phyloP scores from a whole-genome alignment of 805 yeast genomes.

The Sporopachydermia lactativora region DNA sequence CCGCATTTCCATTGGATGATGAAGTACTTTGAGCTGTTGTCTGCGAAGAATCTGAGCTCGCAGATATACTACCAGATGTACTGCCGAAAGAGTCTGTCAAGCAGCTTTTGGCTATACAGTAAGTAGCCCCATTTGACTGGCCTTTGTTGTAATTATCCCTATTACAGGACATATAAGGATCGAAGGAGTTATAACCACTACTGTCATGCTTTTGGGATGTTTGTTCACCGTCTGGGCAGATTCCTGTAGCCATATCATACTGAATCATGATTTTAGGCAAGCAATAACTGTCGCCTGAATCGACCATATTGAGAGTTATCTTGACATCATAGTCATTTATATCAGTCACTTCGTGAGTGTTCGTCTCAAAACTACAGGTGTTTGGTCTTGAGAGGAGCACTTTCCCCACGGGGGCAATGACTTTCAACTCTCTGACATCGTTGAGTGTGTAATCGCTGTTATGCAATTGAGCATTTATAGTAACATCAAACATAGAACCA shows the following conservation, averaged over 20 bases:
- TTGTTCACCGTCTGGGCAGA: background rate
- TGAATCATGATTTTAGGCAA: background rate
- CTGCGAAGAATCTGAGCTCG: too few species aligned
- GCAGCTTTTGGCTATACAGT: background rate
- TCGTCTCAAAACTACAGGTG: background rate
- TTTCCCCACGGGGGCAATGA: background rate
- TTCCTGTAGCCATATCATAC: background rate
- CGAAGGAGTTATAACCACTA: background rate
- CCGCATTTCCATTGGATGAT: too few species aligned
- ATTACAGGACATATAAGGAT: background rate
- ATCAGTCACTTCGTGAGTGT: background rate
- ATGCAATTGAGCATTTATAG: background rate
- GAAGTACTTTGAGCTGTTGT: too few species aligned
- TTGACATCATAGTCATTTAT: background rate
- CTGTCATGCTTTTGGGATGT: background rate
- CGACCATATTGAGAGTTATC: background rate
- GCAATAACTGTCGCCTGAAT: background rate
- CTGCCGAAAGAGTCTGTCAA: too few species aligned
- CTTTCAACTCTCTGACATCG: conserved; percentile 1
- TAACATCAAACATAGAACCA: background rate
- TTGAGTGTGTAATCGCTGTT: background rate
- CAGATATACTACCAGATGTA: too few species aligned
- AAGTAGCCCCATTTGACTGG: background rate
- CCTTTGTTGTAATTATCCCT: background rate
- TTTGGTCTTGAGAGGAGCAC: background rate